Conservation (phyloP, 176 grass and related monocot species). For the Coix lacrymajobi region DNA sequence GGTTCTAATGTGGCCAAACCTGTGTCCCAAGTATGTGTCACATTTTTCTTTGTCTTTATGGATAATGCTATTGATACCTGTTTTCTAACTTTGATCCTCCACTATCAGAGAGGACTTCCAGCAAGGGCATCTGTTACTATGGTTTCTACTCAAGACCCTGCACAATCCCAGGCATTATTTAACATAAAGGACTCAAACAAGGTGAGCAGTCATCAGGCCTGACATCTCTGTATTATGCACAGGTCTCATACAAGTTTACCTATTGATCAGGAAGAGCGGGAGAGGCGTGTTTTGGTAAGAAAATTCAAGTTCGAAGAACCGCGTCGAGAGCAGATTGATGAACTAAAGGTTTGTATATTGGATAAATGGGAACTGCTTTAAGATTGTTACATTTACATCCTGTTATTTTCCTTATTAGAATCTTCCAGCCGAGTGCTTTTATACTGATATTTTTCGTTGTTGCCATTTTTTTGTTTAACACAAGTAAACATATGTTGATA, state of each 20-base stretch:
- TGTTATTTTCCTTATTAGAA: neutral
- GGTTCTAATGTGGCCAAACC: slow-evolving; percentile 61
- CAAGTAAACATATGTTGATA: neutral
- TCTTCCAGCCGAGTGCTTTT: neutral
- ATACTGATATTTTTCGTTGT: neutral
- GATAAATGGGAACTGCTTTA: neutral
- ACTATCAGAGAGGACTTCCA: slow-evolving; percentile 66
- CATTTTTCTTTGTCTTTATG: slow-evolving; percentile 10
- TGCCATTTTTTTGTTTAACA: neutral
- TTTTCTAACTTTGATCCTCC: slow-evolving; percentile 8
- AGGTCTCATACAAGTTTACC: slow-evolving; percentile 21
- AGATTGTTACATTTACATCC: slow-evolving; percentile 5
- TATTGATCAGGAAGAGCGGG: slow-evolving; percentile 81
- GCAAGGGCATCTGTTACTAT: slow-evolving; percentile 59
- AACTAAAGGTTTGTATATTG: slow-evolving; percentile 65
- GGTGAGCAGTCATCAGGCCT: slow-evolving; percentile 33
- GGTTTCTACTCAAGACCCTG: slow-evolving; percentile 68
- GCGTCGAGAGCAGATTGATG: slow-evolving; percentile 93
- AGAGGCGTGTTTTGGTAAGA: slow-evolving; percentile 67
- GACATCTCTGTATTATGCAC: neutral
- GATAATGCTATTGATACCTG: neutral
- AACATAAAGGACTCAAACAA: slow-evolving; percentile 97
- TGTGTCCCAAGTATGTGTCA: slow-evolving; percentile 47
- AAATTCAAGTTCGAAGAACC: slow-evolving; percentile 99
- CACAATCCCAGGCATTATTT: slow-evolving; percentile 84